Conservation (phyloP, 1,284 basidiomycete species). For the Leccinum fallax region DNA sequence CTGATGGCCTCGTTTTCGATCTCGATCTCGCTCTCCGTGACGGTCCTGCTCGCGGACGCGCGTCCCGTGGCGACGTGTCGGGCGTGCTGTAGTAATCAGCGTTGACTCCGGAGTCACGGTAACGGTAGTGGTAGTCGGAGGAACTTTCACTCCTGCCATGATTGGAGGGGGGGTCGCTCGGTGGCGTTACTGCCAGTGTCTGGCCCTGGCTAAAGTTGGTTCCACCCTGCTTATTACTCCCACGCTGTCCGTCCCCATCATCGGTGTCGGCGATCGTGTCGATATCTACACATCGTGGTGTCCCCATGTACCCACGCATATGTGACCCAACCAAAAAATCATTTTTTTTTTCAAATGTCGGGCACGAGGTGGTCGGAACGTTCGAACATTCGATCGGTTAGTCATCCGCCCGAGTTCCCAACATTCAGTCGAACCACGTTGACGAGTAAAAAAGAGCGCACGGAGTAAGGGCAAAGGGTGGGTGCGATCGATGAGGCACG, state of each 20-base stretch:
- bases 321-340: background rate
- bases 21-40: background rate
- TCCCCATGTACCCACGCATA: background rate
- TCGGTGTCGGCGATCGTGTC: background rate
- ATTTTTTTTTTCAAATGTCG: background rate
- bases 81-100: slow-evolving; percentile 31
- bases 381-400: background rate
- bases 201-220: background rate
- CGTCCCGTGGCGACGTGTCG: slow-evolving; percentile 20
- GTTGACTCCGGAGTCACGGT: slow-evolving; percentile 1
- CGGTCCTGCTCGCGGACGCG: background rate
- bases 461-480: background rate
- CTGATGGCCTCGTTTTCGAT: background rate
- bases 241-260: background rate
- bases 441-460: background rate
- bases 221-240: background rate
- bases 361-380: background rate
- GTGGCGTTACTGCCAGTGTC: background rate
- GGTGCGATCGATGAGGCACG: background rate
- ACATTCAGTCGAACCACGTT: background rate
- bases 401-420: background rate
- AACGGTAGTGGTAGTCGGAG: background rate
- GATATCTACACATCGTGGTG: background rate
- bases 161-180: background rate
- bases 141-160: background rate